Conservation (phyloP, 192 early-diverging fungal species). For the Chytriomyces confervae region DNA sequence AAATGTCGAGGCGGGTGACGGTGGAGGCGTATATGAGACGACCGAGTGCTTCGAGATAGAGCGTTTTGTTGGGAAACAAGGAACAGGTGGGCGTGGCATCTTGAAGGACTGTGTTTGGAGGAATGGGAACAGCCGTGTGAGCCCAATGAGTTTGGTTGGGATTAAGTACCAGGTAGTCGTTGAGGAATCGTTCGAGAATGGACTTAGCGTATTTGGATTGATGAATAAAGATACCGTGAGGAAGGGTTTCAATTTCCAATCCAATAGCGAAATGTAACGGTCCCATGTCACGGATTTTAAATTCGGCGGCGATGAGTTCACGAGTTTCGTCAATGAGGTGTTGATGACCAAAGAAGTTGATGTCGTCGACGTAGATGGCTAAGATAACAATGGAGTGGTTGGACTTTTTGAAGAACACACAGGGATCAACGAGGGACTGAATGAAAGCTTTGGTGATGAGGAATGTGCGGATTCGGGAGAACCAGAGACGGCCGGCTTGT, state of each 20-base stretch:
- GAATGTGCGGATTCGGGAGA: not conserved
- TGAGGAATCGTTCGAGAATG: not conserved
- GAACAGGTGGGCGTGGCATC: not conserved
- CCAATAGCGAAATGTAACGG: not conserved
- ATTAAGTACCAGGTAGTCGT: not conserved
- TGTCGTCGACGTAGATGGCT: not conserved
- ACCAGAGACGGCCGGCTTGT: not conserved
- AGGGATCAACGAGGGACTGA: not conserved
- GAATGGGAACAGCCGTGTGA: not conserved
- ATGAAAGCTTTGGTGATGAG: not conserved
- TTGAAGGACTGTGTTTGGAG: too few species aligned
- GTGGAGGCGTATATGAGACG: not conserved
- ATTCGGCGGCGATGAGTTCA: not conserved
- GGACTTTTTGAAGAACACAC: not conserved
- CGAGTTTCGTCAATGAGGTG: not conserved
- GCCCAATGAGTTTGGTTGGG: not conserved
- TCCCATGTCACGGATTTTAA: not conserved
- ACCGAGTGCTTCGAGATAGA: not conserved
- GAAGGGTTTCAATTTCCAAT: not conserved
- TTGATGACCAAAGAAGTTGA: not conserved
- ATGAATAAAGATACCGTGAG: not conserved
- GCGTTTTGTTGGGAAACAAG: not conserved
- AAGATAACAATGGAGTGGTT: not conserved
- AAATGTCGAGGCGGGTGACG: not conserved
- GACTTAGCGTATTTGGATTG: too few species aligned